Base-by-base conservation (phyloP, 768 basidiomycete species). In the Serendipita vermifera region DNA sequence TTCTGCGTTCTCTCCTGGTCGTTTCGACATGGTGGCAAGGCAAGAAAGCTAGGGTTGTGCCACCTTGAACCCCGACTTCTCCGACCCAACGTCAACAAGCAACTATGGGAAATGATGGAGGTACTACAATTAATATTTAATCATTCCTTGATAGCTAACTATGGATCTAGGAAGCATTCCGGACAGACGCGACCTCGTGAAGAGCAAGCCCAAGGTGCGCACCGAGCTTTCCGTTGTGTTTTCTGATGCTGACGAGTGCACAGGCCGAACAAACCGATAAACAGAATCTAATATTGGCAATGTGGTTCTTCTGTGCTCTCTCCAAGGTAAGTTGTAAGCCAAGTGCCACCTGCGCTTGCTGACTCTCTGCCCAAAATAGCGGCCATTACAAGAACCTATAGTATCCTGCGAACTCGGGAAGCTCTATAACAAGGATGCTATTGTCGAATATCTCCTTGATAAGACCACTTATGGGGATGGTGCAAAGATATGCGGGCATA, bases 371-470 rank as follows among this genome's bases (percentile, higher is more conserved):
- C 46, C 9, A 51, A 7, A 26, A 11, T 64, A 93, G 90, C 78
- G 79, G 55, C 83, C 82, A n/a, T 75, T 98, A 1, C 81, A 83
- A 63, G 82, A 88, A 58, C 96, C 96, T 0, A 74, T 97, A 3
- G 96, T 97, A 0, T 83, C 92, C 0, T 94, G 91, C 69, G 82
- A 82, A 0, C 75, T 97, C 0, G 96, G 96, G 9, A 94, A 93
- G 67, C 73, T 99, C 0, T 98, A 97, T 67, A 99, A 97, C 70
- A 96, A 94, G 65, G 94, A 94, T 62, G 80, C 93, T 1, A 73
- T 99, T 26, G 78, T 99, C 36, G 89, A 96, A 67, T 94, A 83
- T 69, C 74, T 97, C 31, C 71, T 98, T 14, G 87, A 94, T 67
- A 82, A 80, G 62, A 71, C 78, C 3, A 75, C 82, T 2, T 93